Evolutionary conservation across 2,329 filamentous ascomycete species (phyloP).

Genomic region (Aspergillus ibericus): DNA sequence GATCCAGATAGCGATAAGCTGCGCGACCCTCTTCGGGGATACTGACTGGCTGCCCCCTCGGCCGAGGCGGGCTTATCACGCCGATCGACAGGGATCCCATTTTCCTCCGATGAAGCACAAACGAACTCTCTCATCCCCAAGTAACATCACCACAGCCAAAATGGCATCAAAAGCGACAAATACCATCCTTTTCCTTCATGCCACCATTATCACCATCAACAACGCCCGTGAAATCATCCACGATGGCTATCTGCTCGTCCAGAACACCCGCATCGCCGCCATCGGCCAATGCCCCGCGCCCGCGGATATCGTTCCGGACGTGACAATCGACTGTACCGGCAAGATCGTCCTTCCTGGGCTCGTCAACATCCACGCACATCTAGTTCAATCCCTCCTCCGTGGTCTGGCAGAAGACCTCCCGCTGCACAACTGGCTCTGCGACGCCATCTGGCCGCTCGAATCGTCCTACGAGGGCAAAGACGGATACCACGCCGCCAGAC

Average conservation of each 20-base stretch:
- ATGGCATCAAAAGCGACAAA: neutral
- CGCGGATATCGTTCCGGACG: constrained; percentile 36
- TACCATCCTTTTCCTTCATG: constrained; percentile 49
- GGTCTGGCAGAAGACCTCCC: constrained; percentile 53
- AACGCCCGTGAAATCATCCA: constrained; percentile 46
- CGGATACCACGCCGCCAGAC: constrained; percentile 50
- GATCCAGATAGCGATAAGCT: neutral
- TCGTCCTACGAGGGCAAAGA: constrained; percentile 48
- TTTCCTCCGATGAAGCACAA: neutral
- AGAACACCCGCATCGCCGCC: constrained; percentile 41
- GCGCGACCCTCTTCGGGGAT: too few relatives aligned
- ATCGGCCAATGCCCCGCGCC: constrained; percentile 40
- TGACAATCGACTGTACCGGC: constrained; percentile 38
- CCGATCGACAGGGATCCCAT: neutral
- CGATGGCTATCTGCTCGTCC: constrained; percentile 49
- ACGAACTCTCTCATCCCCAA: neutral
- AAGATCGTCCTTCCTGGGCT: constrained; percentile 52
- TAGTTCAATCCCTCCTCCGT: constrained; percentile 49
- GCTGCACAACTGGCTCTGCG: constrained; percentile 54
- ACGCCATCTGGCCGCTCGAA: constrained; percentile 52
- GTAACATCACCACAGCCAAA: neutral
- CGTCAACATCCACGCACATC: constrained; percentile 54
- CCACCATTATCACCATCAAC: constrained; percentile 56
- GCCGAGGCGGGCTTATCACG: neutral
- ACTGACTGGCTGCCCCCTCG: neutral